Evolutionary conservation across 495 filamentous ascomycete genomes (phyloP).

Genomic region (Acidiella bohemica): DNA sequence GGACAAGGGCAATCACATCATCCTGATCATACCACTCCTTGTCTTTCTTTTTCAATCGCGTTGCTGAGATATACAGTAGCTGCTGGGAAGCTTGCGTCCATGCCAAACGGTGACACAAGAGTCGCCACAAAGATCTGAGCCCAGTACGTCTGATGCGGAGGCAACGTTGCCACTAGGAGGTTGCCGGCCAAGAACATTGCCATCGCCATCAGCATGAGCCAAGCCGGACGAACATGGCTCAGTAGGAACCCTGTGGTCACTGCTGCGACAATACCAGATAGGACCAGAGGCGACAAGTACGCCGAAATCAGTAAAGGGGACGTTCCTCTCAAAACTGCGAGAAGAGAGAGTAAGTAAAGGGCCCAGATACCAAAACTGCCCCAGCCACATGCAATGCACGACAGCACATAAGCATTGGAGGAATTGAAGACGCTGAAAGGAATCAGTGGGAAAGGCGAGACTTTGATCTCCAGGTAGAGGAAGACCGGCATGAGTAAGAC

Average conservation of each 20-base stretch:
- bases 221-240: constrained; percentile 25
- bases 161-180: constrained; percentile 34
- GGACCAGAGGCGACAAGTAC: constrained; percentile 28
- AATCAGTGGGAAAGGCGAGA: constrained; percentile 38
- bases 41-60: constrained; percentile 42
- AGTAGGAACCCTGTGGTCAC: constrained; percentile 35
- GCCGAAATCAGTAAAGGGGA: constrained; percentile 31
- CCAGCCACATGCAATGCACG: constrained; percentile 45
- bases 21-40: no score
- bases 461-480: constrained; percentile 35
- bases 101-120: constrained; percentile 44
- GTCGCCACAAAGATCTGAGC: constrained; percentile 42
- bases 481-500: constrained; percentile 39
- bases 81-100: constrained; percentile 51
- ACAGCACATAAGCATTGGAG: constrained; percentile 41
- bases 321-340: constrained; percentile 25
- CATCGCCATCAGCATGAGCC: constrained; percentile 41
- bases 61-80: constrained; percentile 46
- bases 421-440: constrained; percentile 37
- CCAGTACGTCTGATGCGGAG: constrained; percentile 44
- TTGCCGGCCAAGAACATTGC: constrained; percentile 32
- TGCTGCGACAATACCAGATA: constrained; percentile 32
- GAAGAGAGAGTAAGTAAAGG: constrained; percentile 35
- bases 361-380: constrained; percentile 44
- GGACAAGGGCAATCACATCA: no score